Base-by-base conservation (phyloP, 2,329 filamentous ascomycete genomes). In the Blumeria graminis region DNA sequence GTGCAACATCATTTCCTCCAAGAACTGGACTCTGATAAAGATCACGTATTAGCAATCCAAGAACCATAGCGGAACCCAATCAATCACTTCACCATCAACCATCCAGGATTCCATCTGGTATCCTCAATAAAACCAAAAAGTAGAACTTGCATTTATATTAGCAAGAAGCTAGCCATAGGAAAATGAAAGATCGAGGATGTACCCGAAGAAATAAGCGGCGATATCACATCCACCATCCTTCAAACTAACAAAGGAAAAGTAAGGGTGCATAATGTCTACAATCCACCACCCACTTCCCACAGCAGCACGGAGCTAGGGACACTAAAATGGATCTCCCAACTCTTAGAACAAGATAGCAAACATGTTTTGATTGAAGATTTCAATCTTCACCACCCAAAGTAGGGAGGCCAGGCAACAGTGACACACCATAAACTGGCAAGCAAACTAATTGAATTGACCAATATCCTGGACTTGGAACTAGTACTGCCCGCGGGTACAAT, bases 1-100 rank as follows among this genome's bases (percentile, higher is more conserved):
- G 50, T 53, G 11, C 50, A 53, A 35, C 28, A 53, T 7, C 50
- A 53, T 13, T 43, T 32, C 14, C 50, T 14, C 60, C n/a, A 43
- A 13, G 6, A 28, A 28, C 13, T 55, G 28, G 13, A 55, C 18
- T 16, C 53, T 9, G 13, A 13, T 7, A 33, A 53, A n/a, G 9
- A 53, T 28, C 50, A 53, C 11, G 34, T 36, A 36, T 6, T 53
- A 28, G 33, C 50, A 11, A 3, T 53, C 8, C 50, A 53, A 28
- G 28, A 56, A 14, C 10, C 33, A 14, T 46, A 8, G 43, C 18
- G 11, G 3, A 39, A 39, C n/a, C 38, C 38, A 39, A 2, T 4
- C 2, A 28, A 28, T 28, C 1, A 28, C 22, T 41, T 41, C 3
- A 41, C 38, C 11, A 2, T 41, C 38, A 41, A 41, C 3, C 38